A percentile compares a stretch with the other conserved stretches of the same genome.
Evolutionary conservation across 345 rosid species (phyloP).

Genomic region (Bruguiera sexangula): DNA sequence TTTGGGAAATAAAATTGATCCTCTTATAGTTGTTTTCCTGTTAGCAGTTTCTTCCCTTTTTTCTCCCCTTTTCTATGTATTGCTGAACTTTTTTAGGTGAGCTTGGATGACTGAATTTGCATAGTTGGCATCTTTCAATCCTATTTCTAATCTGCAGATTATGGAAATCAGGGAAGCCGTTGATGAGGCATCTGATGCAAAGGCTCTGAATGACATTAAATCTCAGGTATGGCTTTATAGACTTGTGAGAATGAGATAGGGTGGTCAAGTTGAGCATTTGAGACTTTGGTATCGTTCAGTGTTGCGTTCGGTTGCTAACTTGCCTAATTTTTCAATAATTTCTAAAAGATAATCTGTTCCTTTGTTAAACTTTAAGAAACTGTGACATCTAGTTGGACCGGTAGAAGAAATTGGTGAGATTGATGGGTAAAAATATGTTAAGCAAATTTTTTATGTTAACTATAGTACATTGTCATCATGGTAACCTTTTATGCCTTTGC

Average conservation of each 20-base stretch:
- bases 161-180: constrained; percentile 93
- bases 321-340: background rate
- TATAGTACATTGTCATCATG: background rate
- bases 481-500: background rate
- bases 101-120: background rate
- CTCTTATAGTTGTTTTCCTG: background rate
- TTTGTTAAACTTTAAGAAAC: background rate
- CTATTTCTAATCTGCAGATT: constrained; percentile 42
- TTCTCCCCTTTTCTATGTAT: too few species aligned
- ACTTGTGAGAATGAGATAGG: background rate
- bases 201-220: constrained; percentile 50
- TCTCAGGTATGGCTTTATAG: constrained; percentile 46
- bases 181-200: constrained; percentile 64
- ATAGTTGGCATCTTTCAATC: background rate
- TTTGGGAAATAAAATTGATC: background rate
- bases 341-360: background rate
- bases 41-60: background rate
- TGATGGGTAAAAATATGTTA: background rate
- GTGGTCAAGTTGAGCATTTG: background rate
- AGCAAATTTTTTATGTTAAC: background rate
- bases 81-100: too few species aligned
- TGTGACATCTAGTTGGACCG: background rate
- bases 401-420: background rate
- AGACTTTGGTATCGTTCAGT: background rate
- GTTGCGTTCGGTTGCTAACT: background rate